Conservation (phyloP, 129 eudicot genomes). For the Helianthus tuberosus region DNA sequence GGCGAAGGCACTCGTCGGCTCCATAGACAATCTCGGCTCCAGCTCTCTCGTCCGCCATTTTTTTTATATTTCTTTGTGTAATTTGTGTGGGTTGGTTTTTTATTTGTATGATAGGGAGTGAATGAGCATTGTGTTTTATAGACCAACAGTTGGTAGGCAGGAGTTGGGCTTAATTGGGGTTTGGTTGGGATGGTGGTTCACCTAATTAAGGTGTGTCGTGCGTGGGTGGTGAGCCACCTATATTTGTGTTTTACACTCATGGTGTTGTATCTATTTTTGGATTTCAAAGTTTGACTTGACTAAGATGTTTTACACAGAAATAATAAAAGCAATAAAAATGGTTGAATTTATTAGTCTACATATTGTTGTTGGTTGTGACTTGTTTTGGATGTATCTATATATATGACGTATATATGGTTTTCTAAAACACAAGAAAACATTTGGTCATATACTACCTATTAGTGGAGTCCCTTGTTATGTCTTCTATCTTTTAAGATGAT, state of each 20-base stretch:
- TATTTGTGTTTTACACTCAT: constrained; percentile 20
- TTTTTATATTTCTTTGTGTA: no score
- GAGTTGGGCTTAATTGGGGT: constrained; percentile 45
- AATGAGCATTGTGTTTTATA: constrained; percentile 15
- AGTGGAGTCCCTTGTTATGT: no score
- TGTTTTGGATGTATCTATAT: no score
- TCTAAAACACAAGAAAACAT: no score
- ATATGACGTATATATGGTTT: no score
- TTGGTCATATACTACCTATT: no score
- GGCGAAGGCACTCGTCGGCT: constrained; percentile 54
- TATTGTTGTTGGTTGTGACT: neutral
- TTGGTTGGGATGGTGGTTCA: constrained; percentile 51
- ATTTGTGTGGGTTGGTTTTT: neutral
- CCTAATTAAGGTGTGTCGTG: constrained; percentile 33
- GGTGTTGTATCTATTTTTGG: constrained; percentile 3
- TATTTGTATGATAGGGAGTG: constrained; percentile 19
- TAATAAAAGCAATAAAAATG: neutral
- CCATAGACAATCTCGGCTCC: constrained; percentile 79
- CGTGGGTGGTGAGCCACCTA: constrained; percentile 37
- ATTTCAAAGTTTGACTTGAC: neutral
- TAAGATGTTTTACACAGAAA: neutral
- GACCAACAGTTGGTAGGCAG: constrained; percentile 34
- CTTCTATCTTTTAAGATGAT: no score
- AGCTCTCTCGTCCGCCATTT: constrained; percentile 41
- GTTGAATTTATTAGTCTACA: neutral